Conservation (phyloP, 164 flowering plant genomes). For the Magnolia kwangsiensis region DNA sequence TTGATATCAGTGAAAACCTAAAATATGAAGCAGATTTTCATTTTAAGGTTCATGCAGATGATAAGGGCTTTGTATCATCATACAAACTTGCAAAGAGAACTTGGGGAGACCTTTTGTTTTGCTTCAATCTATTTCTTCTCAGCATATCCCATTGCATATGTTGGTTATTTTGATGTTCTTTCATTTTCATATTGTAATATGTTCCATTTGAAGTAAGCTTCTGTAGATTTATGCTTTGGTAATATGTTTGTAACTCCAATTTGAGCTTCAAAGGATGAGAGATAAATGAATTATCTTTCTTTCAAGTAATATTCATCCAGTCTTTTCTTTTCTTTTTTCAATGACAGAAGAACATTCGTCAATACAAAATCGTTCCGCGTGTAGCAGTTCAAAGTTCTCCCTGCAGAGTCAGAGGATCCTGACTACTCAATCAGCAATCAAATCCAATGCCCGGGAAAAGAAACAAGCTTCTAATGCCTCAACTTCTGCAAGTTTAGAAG, state of each 20-base stretch:
- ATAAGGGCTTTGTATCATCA: no score
- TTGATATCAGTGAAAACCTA: no score
- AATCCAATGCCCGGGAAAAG: conserved; percentile 19
- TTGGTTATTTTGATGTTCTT: no score
- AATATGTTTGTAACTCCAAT: background rate
- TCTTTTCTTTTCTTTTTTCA: no score
- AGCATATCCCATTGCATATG: no score
- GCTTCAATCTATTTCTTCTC: no score
- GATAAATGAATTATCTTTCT: background rate
- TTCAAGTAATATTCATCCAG: background rate
- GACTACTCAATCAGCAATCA: conserved; percentile 31
- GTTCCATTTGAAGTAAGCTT: no score
- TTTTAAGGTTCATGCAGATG: no score
- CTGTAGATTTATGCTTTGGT: background rate
- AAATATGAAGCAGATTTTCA: no score
- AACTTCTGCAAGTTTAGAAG: conserved; percentile 27
- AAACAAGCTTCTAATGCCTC: conserved; percentile 30
- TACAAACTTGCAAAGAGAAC: no score
- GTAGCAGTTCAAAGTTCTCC: conserved; percentile 71
- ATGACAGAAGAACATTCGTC: conserved; percentile 26
- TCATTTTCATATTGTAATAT: no score
- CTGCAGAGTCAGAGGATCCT: conserved; percentile 37
- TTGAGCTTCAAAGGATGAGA: background rate
- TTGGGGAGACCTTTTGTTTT: no score
- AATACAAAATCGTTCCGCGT: conserved; percentile 28